Base-by-base conservation (phyloP, 805 yeast genomes). In the Tetrapisispora taiwanensis region DNA sequence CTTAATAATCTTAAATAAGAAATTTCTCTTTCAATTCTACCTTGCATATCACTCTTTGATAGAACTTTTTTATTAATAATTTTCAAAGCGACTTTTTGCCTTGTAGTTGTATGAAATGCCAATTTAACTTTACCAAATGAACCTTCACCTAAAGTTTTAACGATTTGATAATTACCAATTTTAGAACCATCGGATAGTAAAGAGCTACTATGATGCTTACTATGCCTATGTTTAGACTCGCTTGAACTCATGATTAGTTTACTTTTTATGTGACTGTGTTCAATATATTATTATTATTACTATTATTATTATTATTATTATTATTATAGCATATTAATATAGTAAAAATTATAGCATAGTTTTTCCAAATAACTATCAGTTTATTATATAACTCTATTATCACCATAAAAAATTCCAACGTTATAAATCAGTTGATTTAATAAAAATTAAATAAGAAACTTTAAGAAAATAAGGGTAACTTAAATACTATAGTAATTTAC, bases 11-110 rank as follows among this genome's bases (percentile, higher is more conserved):
- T 71, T 51, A 90, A 70, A 61, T 90, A 90, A 10, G 94, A 81
- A 44, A 90, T 90, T 63, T 90, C 97, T 54, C 97, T 73, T 70
- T 90, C 97, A 27, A 90, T 81, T 50, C 97, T 73, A 28, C 97
- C 97, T 60, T 89, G 96, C 97, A 90, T 90, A 65, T 90, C 97
- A 10, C 88, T 78, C 60, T 90, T 90, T 39, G 95, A 95, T 60
- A 90, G 70, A 0, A 95, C 87, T 65, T 86, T 87, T 51, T 95
- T 73, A 64, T 90, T 86, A 69, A 90, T 90, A 63, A 90, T 90
- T 63, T 90, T 90, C 49, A 90, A 70, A 1, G 97, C 97, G 18
- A 90, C 97, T 50, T 83, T 75, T 56, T 90, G 95, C 28, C 95
- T 94, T 4, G 97, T 90, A 13, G 85, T 83, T 50, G 85, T 71